These are phyloP conservation scores for Russula brevipes DNA, from an alignment of 768 basidiomycete genomes.

Conservation along the genomic window DNA sequence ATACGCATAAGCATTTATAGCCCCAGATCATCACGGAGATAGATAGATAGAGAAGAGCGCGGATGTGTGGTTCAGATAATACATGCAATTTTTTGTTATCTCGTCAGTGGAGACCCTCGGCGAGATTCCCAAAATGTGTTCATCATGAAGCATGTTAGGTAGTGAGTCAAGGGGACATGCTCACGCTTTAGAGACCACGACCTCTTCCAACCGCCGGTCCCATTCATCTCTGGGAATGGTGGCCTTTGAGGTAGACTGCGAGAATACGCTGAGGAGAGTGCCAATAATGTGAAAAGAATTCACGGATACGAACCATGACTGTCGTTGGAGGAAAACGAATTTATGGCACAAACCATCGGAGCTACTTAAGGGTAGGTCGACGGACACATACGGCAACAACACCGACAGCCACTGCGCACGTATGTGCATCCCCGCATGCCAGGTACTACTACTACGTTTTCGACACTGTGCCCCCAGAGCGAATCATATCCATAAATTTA, in stretches of 20 bases:
- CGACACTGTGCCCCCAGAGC: conserved; percentile 74
- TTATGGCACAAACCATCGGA: too few species aligned
- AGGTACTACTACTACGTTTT: conserved; percentile 40
- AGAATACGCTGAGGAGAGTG: conserved; percentile 11
- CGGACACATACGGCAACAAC: not conserved
- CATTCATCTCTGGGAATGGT: conserved; percentile 77
- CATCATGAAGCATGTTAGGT: conserved; percentile 45
- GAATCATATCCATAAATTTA: conserved; percentile 78
- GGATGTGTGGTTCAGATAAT: conserved; percentile 66
- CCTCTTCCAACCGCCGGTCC: conserved; percentile 77
- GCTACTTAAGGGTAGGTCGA: not conserved
- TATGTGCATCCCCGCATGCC: too few species aligned
- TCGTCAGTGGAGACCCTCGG: conserved; percentile 69
- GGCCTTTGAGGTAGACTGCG: conserved; percentile 43
- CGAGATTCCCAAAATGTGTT: conserved; percentile 98
- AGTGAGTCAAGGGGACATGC: conserved; percentile 35
- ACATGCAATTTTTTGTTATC: conserved; percentile 66
- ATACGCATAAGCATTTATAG: conserved; percentile 23
- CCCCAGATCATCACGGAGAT: conserved; percentile 26
- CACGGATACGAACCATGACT: conserved; percentile 26
- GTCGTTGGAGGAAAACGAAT: not conserved
- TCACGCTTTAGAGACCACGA: conserved; percentile 85
- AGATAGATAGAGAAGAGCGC: conserved; percentile 12
- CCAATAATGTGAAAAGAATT: conserved; percentile 11
- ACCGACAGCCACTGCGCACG: too few species aligned